Evolutionary conservation across 257 asterid genomes (phyloP), one percentile per base, ranked within the genome.

Genomic region (Petunia axillaris): DNA sequence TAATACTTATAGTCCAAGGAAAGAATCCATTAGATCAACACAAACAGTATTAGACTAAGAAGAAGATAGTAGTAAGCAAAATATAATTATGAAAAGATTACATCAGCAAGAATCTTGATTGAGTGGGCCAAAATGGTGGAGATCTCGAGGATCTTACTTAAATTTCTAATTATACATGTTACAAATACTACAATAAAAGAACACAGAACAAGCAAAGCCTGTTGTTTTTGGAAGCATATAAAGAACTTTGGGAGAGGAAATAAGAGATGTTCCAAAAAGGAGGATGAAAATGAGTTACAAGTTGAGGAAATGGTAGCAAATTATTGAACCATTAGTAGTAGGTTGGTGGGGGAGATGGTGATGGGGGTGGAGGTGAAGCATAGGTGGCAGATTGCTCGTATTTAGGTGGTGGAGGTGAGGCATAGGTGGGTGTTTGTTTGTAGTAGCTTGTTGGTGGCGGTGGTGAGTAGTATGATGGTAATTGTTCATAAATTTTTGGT

Each of bases 301-400:
- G 36, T 35, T 35, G 3, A 53, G 58, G 44, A 50, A 50, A 13
- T 11, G 25, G 78, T 50, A 62, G 62, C 35, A 11, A 71, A 73
- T 5, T 73, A 50, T 35, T 35, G 6, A 71, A 48, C 6, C 1
- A 35, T 36, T 50, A 73, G 11, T 50, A 50, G 46, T 73, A 73
- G 63, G 78, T 50, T 35, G 62, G 78, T 36, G 62, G 11, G 5
- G 77, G 54, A 41, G 54, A 66, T 66, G 75, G 75, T n/a, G 54
- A 67, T n/a, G 75, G 75, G 3, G 75, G 62, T 50, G 62, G 78
- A 50, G 78, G 36, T 73, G 77, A 73, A 11, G 6, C 77, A 50
- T 73, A 73, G 36, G 77, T 73, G 6, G 36, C 16, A 2, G 77
- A 50, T 73, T 15, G 13, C 62, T 73, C 46, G 4, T 73, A 73